Evolutionary conservation across 2,329 filamentous ascomycete species (phyloP).

Genomic region (Claviceps sp.): DNA sequence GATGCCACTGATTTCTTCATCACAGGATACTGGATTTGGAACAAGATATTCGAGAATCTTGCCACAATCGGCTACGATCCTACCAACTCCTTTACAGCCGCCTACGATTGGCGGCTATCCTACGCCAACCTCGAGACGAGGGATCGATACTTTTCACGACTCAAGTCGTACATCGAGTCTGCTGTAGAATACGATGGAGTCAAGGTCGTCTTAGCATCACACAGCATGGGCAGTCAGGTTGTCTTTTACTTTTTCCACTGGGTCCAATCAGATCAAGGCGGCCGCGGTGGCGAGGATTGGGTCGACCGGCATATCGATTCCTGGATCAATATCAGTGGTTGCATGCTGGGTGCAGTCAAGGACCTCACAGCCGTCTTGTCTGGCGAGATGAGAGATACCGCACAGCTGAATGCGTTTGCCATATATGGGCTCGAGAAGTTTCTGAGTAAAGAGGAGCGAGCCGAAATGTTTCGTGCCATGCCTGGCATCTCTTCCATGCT

Average conservation of each 20-base stretch:
- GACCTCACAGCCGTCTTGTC: conserved; percentile 81
- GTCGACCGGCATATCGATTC: conserved; percentile 81
- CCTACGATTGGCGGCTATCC: conserved; percentile 84
- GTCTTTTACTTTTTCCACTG: conserved; percentile 70
- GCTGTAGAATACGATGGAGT: conserved; percentile 58
- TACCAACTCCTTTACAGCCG: conserved; percentile 54
- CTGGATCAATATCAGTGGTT: conserved; percentile 97
- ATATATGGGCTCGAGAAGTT: conserved; percentile 97
- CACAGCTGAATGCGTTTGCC: conserved; percentile 88
- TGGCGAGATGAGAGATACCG: conserved; percentile 96
- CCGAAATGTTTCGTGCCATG: conserved; percentile 92
- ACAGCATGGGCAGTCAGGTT: conserved; percentile 97
- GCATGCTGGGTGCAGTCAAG: conserved; percentile 92
- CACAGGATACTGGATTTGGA: conserved; percentile 95
- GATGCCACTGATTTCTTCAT: conserved; percentile 96
- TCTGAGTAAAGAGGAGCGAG: conserved; percentile 75
- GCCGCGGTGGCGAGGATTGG: conserved; percentile 73
- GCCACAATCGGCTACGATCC: conserved; percentile 95
- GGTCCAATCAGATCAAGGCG: conserved; percentile 68
- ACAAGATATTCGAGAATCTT: conserved; percentile 93
- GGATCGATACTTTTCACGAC: conserved; percentile 84
- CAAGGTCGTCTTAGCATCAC: conserved; percentile 78
- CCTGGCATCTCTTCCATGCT: conserved; percentile 94
- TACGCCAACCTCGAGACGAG: conserved; percentile 81
- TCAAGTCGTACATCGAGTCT: conserved; percentile 84